Percentiles rank a stretch among this genome's conserved stretches.
Evolutionary conservation across 352 stramenopile species (phyloP).

Genomic region (Blastocystis sp.): DNA sequence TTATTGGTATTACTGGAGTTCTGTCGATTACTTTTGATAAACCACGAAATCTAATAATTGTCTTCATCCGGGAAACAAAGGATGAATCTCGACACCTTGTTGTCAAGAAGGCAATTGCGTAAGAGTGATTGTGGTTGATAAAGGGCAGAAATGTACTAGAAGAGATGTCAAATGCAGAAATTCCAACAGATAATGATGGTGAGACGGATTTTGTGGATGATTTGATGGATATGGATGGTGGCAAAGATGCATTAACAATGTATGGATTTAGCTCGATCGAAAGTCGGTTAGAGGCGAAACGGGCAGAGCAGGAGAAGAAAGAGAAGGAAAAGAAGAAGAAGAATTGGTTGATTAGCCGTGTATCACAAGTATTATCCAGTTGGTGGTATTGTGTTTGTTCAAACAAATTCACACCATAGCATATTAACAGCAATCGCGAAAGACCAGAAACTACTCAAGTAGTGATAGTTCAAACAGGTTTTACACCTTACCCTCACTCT

Average conservation of each 20-base stretch:
- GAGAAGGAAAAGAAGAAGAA: constrained; percentile 3
- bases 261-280: constrained; percentile 54
- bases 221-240: not conserved
- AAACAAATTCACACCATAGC: not conserved
- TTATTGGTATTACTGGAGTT: constrained; percentile 34
- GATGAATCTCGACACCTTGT: not conserved
- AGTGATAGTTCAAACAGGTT: not conserved
- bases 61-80: constrained; percentile 32
- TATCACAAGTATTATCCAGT: constrained; percentile 3
- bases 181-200: not conserved
- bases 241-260: constrained; percentile 17
- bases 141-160: constrained; percentile 15
- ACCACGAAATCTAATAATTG: not conserved
- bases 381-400: constrained; percentile 43
- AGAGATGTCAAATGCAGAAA: not conserved
- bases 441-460: no score
- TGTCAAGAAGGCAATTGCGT: constrained; percentile 11
- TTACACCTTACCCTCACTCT: not conserved
- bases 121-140: not conserved
- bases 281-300: constrained; percentile 44
- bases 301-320: constrained; percentile 12
- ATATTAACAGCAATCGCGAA: not conserved
- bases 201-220: constrained; percentile 37
- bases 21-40: constrained; percentile 55
- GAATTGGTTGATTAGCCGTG: constrained; percentile 27